Conservation (phyloP, 768 basidiomycete genomes). For the Arthromyces matolae region DNA sequence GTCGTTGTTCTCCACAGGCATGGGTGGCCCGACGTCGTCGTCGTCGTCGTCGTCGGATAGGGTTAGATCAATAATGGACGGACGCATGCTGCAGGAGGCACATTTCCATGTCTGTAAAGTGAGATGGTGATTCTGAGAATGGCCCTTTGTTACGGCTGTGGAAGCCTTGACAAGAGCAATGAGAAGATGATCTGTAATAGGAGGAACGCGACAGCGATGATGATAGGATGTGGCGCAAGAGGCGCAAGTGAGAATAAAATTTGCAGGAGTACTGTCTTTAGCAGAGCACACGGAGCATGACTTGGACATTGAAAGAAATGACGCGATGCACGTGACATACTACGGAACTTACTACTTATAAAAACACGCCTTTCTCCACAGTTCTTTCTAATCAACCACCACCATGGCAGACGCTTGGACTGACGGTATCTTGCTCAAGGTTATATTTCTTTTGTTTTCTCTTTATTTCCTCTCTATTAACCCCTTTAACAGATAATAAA, state of each 20-base stretch:
- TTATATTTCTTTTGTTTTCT: background rate
- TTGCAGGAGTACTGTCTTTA: slow-evolving; percentile 19
- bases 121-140: slow-evolving; percentile 12
- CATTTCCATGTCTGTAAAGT: slow-evolving; percentile 21
- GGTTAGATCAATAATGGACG: slow-evolving; percentile 5
- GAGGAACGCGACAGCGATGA: slow-evolving; percentile 37
- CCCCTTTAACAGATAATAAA: slow-evolving; percentile 59
- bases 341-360: slow-evolving; percentile 2
- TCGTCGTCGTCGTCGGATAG: slow-evolving; percentile 5
- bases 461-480: background rate
- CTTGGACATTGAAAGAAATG: background rate
- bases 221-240: slow-evolving; percentile 31
- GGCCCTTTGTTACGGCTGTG: slow-evolving; percentile 10
- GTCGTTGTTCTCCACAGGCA: background rate
- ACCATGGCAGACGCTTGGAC: slow-evolving; percentile 68
- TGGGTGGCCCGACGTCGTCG: background rate
- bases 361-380: slow-evolving; percentile 4
- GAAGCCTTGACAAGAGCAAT: slow-evolving; percentile 25
- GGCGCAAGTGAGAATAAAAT: slow-evolving; percentile 32
- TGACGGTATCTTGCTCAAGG: slow-evolving; percentile 82
- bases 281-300: slow-evolving; percentile 22
- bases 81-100: slow-evolving; percentile 8
- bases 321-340: slow-evolving; percentile 4
- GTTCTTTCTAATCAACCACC: slow-evolving; percentile 14
- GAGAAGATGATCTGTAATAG: slow-evolving; percentile 29